phyloP scores from a whole-genome alignment of 2,329 filamentous ascomycete genomes.

The Chaetothyriales sp. region DNA sequence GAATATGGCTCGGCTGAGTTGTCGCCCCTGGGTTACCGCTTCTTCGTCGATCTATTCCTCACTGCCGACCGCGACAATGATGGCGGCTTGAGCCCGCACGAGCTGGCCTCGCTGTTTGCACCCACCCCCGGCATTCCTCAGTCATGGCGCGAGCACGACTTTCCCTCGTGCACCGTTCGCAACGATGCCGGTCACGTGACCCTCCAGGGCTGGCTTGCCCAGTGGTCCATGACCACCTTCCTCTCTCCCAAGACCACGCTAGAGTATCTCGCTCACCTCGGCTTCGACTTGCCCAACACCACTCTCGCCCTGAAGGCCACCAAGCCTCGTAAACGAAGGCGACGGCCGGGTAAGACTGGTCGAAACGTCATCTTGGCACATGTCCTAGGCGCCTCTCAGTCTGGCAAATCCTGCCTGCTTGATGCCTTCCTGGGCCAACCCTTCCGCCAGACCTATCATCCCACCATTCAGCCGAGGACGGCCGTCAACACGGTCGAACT shows the following conservation, averaged over 20 bases:
- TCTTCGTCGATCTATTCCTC: constrained; percentile 92
- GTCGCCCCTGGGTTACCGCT: constrained; percentile 85
- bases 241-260: constrained; percentile 88
- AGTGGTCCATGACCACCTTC: constrained; percentile 99
- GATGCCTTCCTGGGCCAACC: constrained; percentile 84
- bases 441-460: constrained; percentile 71
- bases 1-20: constrained; percentile 86
- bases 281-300: constrained; percentile 75
- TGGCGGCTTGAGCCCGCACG: constrained; percentile 74
- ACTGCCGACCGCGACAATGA: constrained; percentile 97
- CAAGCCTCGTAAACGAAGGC: constrained; percentile 73
- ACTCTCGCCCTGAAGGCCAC: constrained; percentile 83
- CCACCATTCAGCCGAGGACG: constrained; percentile 85
- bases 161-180: constrained; percentile 83
- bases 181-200: constrained; percentile 95
- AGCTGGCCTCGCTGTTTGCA: constrained; percentile 75
- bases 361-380: constrained; percentile 92
- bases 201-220: constrained; percentile 90
- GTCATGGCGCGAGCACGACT: constrained; percentile 78
- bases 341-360: constrained; percentile 71
- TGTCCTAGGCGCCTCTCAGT: constrained; percentile 68
- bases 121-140: constrained; percentile 79
- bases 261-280: constrained; percentile 89
- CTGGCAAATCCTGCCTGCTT: constrained; percentile 81
- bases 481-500: constrained; percentile 95